Percentiles rank a stretch among this genome's conserved stretches.
Conservation (phyloP, 352 stramenopile species). For the Phytophthora nicotianae region DNA sequence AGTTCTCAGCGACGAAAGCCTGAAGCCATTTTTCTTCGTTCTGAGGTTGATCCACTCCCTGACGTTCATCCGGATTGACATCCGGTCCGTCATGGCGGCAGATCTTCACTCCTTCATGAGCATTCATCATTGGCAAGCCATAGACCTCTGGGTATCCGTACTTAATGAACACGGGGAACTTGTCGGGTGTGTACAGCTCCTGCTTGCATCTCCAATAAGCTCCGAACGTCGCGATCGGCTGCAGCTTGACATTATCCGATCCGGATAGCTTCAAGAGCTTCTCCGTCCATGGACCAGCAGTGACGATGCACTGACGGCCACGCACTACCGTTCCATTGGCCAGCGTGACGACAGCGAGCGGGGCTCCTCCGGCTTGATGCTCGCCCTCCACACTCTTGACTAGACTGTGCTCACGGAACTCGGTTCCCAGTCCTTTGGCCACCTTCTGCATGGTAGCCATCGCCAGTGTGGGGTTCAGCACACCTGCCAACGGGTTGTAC, state of each 20-base stretch:
- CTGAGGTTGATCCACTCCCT: constrained; percentile 40
- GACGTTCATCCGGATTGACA: constrained; percentile 51
- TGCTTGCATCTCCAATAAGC: constrained; percentile 65
- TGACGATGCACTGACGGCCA: constrained; percentile 57
- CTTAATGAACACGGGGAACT: constrained; percentile 75
- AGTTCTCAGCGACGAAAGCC: constrained; percentile 46
- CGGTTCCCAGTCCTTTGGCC: constrained; percentile 37
- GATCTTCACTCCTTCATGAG: constrained; percentile 71
- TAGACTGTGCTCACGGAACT: constrained; percentile 46
- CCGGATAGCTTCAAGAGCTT: constrained; percentile 38
- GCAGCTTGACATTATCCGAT: constrained; percentile 43
- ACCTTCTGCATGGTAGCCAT: constrained; percentile 60
- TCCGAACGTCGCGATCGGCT: constrained; percentile 68
- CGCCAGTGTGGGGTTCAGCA: constrained; percentile 59
- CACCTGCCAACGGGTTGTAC: constrained; percentile 49
- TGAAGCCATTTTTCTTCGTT: constrained; percentile 32
- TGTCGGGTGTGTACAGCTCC: constrained; percentile 46
- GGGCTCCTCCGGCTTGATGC: constrained; percentile 15
- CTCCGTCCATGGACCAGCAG: constrained; percentile 59
- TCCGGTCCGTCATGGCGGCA: constrained; percentile 59
- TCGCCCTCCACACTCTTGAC: constrained; percentile 35
- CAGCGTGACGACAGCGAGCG: constrained; percentile 38
- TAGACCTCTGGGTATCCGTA: constrained; percentile 61
- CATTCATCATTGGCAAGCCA: constrained; percentile 52
- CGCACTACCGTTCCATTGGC: constrained; percentile 30